Evolutionary conservation across 2,329 filamentous ascomycete species (phyloP).

Genomic region (Thermomyces lanuginosus): DNA sequence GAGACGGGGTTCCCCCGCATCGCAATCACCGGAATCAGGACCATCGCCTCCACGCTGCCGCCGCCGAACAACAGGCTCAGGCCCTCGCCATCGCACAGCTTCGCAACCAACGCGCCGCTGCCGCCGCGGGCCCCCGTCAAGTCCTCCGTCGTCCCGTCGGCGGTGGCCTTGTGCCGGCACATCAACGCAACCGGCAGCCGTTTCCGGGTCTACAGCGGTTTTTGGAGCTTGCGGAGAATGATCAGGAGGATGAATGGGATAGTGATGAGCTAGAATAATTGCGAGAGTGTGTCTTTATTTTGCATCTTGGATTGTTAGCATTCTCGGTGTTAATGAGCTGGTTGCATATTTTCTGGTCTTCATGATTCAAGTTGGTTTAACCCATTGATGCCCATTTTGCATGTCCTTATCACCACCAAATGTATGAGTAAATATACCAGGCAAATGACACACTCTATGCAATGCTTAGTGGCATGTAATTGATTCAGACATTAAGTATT

Average conservation of each 20-base stretch:
- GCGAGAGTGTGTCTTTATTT: not conserved
- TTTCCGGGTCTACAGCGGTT: conserved; percentile 36
- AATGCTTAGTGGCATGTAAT: too few relatives aligned
- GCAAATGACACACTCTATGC: too few relatives aligned
- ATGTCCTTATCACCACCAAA: too few relatives aligned
- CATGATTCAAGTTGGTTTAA: conserved; percentile 2
- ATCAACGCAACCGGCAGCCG: conserved; percentile 9
- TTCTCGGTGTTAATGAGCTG: not conserved
- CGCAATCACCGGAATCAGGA: conserved; percentile 15
- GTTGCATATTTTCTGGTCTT: not conserved
- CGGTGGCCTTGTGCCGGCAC: conserved; percentile 4
- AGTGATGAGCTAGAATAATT: conserved; percentile 36
- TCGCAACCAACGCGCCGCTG: conserved; percentile 13
- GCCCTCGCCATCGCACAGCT: conserved; percentile 24
- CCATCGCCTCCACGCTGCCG: conserved; percentile 21
- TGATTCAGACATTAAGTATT: too few relatives aligned
- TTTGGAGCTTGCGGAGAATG: conserved; percentile 34
- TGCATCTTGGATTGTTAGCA: too few relatives aligned
- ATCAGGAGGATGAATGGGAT: conserved; percentile 44
- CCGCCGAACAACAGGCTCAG: conserved; percentile 23
- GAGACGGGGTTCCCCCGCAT: conserved; percentile 12
- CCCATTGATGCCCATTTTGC: too few relatives aligned
- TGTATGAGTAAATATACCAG: too few relatives aligned
- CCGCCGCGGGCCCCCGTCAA: conserved; percentile 7
- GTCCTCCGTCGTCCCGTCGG: conserved; percentile 4